Base-by-base conservation (phyloP, 139 green algal genomes). In the Auxenochlorella pyrenoidosa region DNA sequence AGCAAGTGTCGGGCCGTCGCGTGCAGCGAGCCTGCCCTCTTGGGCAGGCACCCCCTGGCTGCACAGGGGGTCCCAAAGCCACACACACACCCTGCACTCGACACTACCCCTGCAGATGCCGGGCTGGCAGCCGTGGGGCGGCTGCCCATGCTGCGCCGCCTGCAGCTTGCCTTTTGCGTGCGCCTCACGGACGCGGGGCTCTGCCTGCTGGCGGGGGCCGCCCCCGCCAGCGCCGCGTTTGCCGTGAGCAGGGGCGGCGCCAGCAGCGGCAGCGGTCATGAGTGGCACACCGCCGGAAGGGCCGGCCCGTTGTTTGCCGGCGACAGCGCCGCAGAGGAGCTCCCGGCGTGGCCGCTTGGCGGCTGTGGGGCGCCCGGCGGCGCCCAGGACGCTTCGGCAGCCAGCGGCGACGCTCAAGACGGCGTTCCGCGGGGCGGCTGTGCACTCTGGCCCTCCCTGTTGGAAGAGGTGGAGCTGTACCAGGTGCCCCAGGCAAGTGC, bases 401-500 rank as follows among this genome's bases (percentile, higher is more conserved):
- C 47, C 47, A 54, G n/a, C n/a, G n/a, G n/a, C n/a, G n/a, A n/a
- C n/a, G n/a, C n/a, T n/a, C n/a, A n/a, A n/a, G n/a, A n/a, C n/a
- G n/a, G n/a, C n/a, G n/a, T n/a, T n/a, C n/a, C n/a, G 47, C 47
- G 47, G 47, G 8, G 10, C 47, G 18, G 4, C n/a, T n/a, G 30
- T 40, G 66, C 68, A 19, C 22, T 6, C 54, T 6, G 68, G 22
- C 1, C 0, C 4, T 65, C 26, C 58, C 22, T 65, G 59, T 75
- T 88, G 32, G 54, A 36, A 13, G 71, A 81, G 38, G 15, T 88
- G 36, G 84, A 88, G 75, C 58, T 88, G 41, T 88, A 88, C 73
- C 84, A 88, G 19, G 75, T 76, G 1, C 73, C 59, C 1, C 84
- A 88, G 84, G 71, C 43, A 26, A 58, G 80, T 40, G 28, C 15